A percentile compares a stretch with the other conserved stretches of the same genome.
phyloP scores from a whole-genome alignment of 495 filamentous ascomycete genomes.

The Podospora anserina region DNA sequence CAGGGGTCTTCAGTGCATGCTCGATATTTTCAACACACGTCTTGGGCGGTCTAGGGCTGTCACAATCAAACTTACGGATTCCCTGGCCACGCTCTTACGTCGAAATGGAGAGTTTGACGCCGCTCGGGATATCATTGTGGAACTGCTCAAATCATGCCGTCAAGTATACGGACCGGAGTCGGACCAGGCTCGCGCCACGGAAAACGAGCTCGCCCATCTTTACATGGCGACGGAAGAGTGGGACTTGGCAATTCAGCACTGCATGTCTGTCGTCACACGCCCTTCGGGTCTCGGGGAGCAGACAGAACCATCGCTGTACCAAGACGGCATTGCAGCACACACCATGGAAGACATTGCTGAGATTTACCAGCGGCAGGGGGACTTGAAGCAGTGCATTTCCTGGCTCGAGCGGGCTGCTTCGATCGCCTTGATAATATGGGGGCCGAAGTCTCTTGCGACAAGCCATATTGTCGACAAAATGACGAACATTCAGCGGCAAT shows the following conservation, averaged over 20 bases:
- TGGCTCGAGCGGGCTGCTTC: conserved; percentile 32
- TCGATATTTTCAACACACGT: conserved; percentile 33
- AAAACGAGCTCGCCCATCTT: conserved; percentile 34
- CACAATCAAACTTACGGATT: conserved; percentile 34
- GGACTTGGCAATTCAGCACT: conserved; percentile 29
- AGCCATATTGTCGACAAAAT: conserved; percentile 34
- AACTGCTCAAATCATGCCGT: conserved; percentile 28
- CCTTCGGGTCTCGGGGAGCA: conserved; percentile 11
- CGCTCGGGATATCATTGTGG: conserved; percentile 29
- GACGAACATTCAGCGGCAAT: conserved; percentile 28
- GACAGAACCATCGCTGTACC: conserved; percentile 20
- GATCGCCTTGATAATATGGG: conserved; percentile 30
- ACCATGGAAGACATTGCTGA: conserved; percentile 37
- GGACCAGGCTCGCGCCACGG: conserved; percentile 28
- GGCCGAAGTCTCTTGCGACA: conserved; percentile 27
- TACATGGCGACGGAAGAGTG: conserved; percentile 30
- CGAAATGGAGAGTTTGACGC: conserved; percentile 33
- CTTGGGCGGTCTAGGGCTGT: conserved; percentile 30
- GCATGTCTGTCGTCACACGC: conserved; percentile 30
- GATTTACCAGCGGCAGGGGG: conserved; percentile 31
- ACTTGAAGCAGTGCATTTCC: conserved; percentile 26
- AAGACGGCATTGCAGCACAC: conserved; percentile 33
- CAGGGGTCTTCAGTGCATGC: conserved; percentile 34
- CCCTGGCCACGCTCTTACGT: conserved; percentile 34
- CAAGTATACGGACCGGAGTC: conserved; percentile 29